Evolutionary conservation across 2,329 filamentous ascomycete species (phyloP), one percentile per base, ranked within the genome.

Genomic region (Diaporthe aspalathi): DNA sequence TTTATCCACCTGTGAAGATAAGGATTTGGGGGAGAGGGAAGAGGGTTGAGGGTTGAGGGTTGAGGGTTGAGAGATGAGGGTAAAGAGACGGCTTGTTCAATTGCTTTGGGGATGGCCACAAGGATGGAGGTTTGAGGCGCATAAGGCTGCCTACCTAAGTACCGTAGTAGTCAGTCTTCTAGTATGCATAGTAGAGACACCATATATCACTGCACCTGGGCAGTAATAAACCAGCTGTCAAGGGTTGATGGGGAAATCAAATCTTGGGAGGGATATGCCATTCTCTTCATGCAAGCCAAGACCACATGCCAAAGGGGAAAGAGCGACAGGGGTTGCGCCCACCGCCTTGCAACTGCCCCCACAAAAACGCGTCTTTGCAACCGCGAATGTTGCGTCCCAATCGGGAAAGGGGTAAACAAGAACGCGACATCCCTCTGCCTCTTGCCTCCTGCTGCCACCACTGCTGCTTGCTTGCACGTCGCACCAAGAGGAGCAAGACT

Each of bases 391-490:
- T 50, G 38, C 47, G 56, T 60, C 71, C 71, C n/a, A 49, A 68
- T 57, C 38, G 57, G 71, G 71, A 73, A 73, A 73, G 71, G 71
- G 71, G 71, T 73, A 73, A 73, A 73, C 71, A 73, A 70, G 54
- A 45, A 45, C 62, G 68, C 68, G 49, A 73, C 71, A 9, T 73
- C 50, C 71, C 60, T 50, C 70, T 50, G 54, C 67, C 5, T 11
- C 9, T 2, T 38, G 6, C 5, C 9, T 38, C 6, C 35, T 11
- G 35, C 5, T 12, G 35, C 5, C 32, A 5, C n/a, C 35, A 9
- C 35, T 38, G 35, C 32, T 38, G 35, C 35, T 38, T 60, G 43
- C 53, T 38, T 60, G 43, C 53, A 60, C 32, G 53, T 3, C 53
- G 57, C 40, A 45, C 22, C 20, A 29, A 47, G 24, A 38, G n/a